Evolutionary conservation across 257 asterid genomes (phyloP), one percentile per base, ranked within the genome.

Genomic region (Petunia axillaris): DNA sequence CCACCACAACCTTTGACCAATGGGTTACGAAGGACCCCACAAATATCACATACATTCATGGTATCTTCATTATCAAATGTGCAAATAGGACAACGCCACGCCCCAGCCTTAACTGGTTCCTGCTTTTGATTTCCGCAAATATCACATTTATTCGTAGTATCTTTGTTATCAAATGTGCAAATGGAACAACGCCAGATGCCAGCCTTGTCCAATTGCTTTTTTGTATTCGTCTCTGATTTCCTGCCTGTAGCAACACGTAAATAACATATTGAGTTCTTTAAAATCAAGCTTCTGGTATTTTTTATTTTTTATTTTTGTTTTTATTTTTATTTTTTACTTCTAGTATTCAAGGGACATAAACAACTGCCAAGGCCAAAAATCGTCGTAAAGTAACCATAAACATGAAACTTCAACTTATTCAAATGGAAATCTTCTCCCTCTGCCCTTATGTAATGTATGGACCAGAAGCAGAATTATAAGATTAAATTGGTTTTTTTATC

Each of bases 1-100:
- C 79, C 80, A 66, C 82, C 73, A 79, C 82, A 84, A 82, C 83
- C 67, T 85, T 92, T 95, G 78, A 92, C 91, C 91, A 93, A 91
- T 66, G 97, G 97, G 85, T 92, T 89, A 59, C 94, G 91, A 53
- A 95, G 87, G 81, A 94, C 97, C 62, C 99, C 99, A 84, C 98
- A 95, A 82, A 95, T 95, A 78, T 95, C 97, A 84, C 98, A 95
- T 62, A 92, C 89, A 70, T 91, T 83, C 93, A 91, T 80, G 64
- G 83, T 78, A 58, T 91, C 95, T 86, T 90, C 95, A 86, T 95
- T 93, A 83, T 93, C 97, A 85, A 87, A 95, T 75, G 98, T 91
- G 84, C 97, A 95, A 77, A 95, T 89, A 81, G 97, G 96, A 88
- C 98, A 95, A 83, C 89, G 81, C 99, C 98, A 95, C 78, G 91